These are phyloP conservation scores for Colletotrichum spinosum DNA, from an alignment of 2,329 filamentous ascomycete species.

Conservation along the genomic window DNA sequence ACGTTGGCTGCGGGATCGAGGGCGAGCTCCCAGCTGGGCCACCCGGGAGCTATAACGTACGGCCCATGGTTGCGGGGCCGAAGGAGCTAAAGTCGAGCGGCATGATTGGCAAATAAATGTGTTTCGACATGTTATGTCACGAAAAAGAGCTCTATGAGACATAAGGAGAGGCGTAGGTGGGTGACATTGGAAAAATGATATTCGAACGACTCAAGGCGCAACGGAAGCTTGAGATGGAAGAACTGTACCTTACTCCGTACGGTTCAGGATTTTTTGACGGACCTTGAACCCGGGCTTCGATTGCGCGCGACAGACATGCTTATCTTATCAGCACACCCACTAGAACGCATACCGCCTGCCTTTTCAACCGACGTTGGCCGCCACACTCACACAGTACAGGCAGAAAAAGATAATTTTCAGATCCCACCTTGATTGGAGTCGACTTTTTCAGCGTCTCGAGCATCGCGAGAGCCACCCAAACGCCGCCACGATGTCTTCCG, in stretches of 20 bases:
- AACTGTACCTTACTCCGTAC: background rate
- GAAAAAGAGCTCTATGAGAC: conserved; percentile 43
- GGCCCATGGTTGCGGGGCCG: conserved; percentile 43
- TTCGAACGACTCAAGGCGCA: conserved; percentile 8
- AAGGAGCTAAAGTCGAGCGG: conserved; percentile 44
- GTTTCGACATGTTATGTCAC: conserved; percentile 49
- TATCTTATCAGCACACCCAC: conserved; percentile 34
- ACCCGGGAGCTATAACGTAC: conserved; percentile 48
- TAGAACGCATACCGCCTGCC: conserved; percentile 47
- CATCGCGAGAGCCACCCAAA: conserved; percentile 21
- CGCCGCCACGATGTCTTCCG: conserved; percentile 52
- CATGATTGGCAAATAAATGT: conserved; percentile 53
- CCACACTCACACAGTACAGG: conserved; percentile 38
- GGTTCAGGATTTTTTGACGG: conserved; percentile 36
- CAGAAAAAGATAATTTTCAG: conserved; percentile 51
- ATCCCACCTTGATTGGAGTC: conserved; percentile 24
- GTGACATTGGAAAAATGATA: conserved; percentile 12
- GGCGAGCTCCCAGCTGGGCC: conserved; percentile 32
- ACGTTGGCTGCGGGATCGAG: conserved; percentile 5
- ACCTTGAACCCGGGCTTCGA: conserved; percentile 19
- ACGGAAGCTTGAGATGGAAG: conserved; percentile 7
- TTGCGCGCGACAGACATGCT: conserved; percentile 17
- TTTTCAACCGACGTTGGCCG: background rate
- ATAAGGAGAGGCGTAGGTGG: conserved; percentile 31
- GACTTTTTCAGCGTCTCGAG: conserved; percentile 4